Evolutionary conservation across 2,329 filamentous ascomycete species (phyloP).

Genomic region (Dactylonectria estremocensis): DNA sequence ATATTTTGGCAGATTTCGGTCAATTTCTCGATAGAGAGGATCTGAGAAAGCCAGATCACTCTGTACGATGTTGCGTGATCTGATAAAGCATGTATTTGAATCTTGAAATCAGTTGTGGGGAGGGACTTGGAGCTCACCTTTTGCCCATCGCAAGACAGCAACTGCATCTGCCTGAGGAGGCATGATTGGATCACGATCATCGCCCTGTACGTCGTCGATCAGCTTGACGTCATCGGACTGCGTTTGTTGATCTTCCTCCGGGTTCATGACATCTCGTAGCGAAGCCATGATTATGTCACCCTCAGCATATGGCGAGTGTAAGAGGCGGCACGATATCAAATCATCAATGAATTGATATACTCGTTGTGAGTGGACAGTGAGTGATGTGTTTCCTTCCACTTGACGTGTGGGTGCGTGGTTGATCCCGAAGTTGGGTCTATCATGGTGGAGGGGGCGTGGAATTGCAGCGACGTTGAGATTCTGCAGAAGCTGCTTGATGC

Average conservation of each 20-base stretch:
- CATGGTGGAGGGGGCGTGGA: neutral
- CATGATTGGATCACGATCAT: conserved; percentile 10
- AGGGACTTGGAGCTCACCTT: conserved; percentile 37
- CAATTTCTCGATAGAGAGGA: conserved; percentile 52
- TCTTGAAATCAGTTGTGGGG: rapidly evolving
- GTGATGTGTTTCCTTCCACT: neutral
- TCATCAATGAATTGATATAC: conserved; percentile 54
- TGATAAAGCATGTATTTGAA: conserved; percentile 24
- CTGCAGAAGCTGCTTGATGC: conserved; percentile 49
- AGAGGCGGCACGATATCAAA: conserved; percentile 19
- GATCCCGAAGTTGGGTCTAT: no score
- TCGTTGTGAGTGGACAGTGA: conserved; percentile 53
- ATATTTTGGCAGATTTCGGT: conserved; percentile 52
- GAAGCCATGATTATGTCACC: conserved; percentile 26
- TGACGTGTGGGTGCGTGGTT: neutral
- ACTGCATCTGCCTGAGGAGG: conserved; percentile 50
- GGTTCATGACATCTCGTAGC: conserved; percentile 18
- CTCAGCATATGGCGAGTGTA: neutral
- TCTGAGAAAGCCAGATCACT: conserved; percentile 51
- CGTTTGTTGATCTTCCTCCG: conserved; percentile 11
- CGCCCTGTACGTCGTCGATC: neutral
- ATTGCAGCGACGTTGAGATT: conserved; percentile 30
- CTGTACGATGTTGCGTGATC: conserved; percentile 44
- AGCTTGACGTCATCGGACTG: neutral
- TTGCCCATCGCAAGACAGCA: conserved; percentile 51